phyloP scores from a whole-genome alignment of 208 protist species.

The Blastocrithidia nonstop region DNA sequence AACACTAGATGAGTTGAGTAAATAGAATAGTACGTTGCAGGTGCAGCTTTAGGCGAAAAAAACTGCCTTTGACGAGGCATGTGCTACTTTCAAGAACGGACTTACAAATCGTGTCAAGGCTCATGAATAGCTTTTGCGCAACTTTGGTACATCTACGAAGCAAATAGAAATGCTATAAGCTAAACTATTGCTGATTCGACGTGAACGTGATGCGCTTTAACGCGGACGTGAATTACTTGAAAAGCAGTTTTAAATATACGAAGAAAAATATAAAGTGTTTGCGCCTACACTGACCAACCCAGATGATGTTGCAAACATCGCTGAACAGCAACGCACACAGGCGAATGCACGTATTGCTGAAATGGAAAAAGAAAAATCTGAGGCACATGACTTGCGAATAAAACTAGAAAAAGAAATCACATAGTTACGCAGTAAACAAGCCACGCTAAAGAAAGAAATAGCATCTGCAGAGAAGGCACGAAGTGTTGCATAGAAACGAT shows the following conservation, averaged over 20 bases:
- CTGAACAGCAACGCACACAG: conserved; percentile 27
- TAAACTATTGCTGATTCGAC: conserved; percentile 21
- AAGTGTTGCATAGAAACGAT: conserved; percentile 46
- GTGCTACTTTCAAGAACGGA: conserved; percentile 5
- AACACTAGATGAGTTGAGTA: not conserved
- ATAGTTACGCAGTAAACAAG: conserved; percentile 26
- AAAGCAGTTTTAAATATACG: conserved; percentile 56
- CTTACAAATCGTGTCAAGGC: conserved; percentile 17
- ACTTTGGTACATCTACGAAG: conserved; percentile 16
- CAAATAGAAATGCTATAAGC: conserved; percentile 40
- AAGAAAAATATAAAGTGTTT: conserved; percentile 36
- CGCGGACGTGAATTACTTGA: conserved; percentile 14
- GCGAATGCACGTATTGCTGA: conserved; percentile 18
- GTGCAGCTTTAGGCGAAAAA: not conserved
- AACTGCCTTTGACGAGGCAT: not conserved
- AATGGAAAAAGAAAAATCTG: conserved; percentile 40
- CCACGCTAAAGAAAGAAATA: conserved; percentile 32
- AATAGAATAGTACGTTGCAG: not conserved
- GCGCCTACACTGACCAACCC: conserved; percentile 20
- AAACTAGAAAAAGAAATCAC: conserved; percentile 54
- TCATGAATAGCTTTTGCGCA: conserved; percentile 28
- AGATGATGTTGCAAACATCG: conserved; percentile 32
- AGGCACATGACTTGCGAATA: conserved; percentile 31
- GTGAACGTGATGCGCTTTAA: conserved; percentile 24
- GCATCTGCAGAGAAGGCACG: conserved; percentile 33